phyloP scores from a whole-genome alignment of 495 filamentous ascomycete species.

The Penicillium angulare region DNA sequence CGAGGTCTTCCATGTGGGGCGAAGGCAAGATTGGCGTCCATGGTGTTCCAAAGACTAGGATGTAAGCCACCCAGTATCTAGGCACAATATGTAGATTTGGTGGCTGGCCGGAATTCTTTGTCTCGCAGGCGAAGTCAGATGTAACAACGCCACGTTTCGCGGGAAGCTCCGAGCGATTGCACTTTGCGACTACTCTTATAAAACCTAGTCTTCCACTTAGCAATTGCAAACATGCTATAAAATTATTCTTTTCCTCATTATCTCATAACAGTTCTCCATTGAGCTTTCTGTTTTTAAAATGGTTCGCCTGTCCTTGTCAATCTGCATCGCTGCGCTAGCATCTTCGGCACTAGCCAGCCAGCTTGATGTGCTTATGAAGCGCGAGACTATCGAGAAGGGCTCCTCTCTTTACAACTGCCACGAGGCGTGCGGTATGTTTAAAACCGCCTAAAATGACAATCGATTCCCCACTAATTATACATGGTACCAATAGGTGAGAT shows the following conservation, averaged over 20 bases:
- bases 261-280: too few relatives aligned
- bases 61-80: neutral
- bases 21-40: neutral
- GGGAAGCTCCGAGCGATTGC: neutral
- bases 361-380: neutral
- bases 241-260: neutral
- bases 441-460: neutral
- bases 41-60: neutral
- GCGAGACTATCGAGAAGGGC: slow-evolving; percentile 30
- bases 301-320: neutral
- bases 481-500: slow-evolving; percentile 34
- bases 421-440: slow-evolving; percentile 44
- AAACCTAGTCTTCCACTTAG: neutral
- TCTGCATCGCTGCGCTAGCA: slow-evolving; percentile 5
- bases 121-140: neutral
- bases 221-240: too few relatives aligned
- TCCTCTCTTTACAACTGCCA: slow-evolving; percentile 48
- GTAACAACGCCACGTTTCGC: neutral
- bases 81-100: neutral
- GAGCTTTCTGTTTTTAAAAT: neutral
- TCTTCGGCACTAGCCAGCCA: slow-evolving; percentile 13
- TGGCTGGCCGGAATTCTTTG: neutral
- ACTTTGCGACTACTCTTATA: neutral
- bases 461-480: neutral
- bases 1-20: slow-evolving; percentile 1